Conservation (phyloP, 768 basidiomycete genomes). For the Strobilomyces dryophilus region DNA sequence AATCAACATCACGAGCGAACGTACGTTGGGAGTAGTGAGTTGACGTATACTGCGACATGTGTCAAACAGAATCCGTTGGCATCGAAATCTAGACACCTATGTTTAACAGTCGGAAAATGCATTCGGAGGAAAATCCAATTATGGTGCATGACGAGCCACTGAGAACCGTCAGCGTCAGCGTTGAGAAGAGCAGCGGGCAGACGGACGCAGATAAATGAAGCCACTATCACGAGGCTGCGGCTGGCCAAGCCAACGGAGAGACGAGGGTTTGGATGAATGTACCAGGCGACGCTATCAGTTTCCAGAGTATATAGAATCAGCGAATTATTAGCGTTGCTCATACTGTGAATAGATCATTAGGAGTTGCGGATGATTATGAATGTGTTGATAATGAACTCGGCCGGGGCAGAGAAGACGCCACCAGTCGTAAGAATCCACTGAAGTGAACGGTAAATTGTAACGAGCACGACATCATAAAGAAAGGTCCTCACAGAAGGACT, state of each 20-base stretch:
- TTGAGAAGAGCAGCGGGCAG: not conserved
- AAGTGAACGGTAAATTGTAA: not conserved
- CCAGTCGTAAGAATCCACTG: conserved; percentile 32
- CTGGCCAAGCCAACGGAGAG: not conserved
- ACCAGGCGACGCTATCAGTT: conserved; percentile 48
- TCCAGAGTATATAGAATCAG: conserved; percentile 52
- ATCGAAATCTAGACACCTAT: conserved; percentile 12
- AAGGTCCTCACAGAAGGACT: conserved; percentile 24
- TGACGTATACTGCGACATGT: conserved; percentile 25
- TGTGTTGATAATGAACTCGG: conserved; percentile 30
- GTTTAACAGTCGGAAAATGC: conserved; percentile 33
- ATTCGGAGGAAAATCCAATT: conserved; percentile 34
- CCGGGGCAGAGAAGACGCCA: conserved; percentile 31
- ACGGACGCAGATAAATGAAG: conserved; percentile 32
- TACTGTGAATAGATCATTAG: conserved; percentile 24
- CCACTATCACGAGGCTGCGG: conserved; percentile 28
- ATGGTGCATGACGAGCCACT: conserved; percentile 34
- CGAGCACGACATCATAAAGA: not conserved
- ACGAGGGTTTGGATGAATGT: not conserved
- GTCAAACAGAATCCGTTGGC: not conserved
- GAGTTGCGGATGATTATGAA: conserved; percentile 22
- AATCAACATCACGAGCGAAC: not conserved
- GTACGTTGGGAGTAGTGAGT: conserved; percentile 33
- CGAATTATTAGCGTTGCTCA: conserved; percentile 46
- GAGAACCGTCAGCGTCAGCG: not conserved